A percentile compares a stretch with the other conserved stretches of the same genome.
Evolutionary conservation across 176 grass and related monocot genomes (phyloP).

Genomic region (Oryza glaberrima): DNA sequence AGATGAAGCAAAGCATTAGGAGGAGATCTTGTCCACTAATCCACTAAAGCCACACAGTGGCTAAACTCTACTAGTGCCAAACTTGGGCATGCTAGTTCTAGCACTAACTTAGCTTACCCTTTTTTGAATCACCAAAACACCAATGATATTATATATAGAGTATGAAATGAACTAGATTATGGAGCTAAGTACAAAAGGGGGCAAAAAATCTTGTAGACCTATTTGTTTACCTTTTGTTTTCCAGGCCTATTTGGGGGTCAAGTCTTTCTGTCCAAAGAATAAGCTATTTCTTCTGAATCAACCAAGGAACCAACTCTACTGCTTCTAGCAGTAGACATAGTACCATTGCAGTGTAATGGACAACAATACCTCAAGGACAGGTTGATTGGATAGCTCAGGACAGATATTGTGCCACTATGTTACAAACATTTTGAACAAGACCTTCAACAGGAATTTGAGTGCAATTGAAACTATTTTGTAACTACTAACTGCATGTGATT

Average conservation of each 20-base stretch:
- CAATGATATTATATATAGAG: not conserved
- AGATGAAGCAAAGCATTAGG: conserved; percentile 56
- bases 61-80: conserved; percentile 46
- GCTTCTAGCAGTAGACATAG: conserved; percentile 29
- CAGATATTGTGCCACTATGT: conserved; percentile 44
- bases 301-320: conserved; percentile 18
- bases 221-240: conserved; percentile 46
- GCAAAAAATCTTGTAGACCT: conserved; percentile 31
- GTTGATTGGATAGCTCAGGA: conserved; percentile 52
- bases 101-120: conserved; percentile 34
- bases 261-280: conserved; percentile 39
- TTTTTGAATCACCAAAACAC: conserved; percentile 46
- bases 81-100: conserved; percentile 48
- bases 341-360: conserved; percentile 44
- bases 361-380: conserved; percentile 47
- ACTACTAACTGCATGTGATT: not conserved
- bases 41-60: conserved; percentile 34
- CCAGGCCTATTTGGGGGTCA: conserved; percentile 42
- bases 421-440: conserved; percentile 22
- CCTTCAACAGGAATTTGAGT: conserved; percentile 16
- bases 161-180: conserved; percentile 1
- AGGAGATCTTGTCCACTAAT: conserved; percentile 36
- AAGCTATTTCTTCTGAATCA: conserved; percentile 42
- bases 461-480: not conserved
- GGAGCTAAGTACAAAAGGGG: conserved; percentile 13